Percentiles rank a stretch among this genome's conserved stretches.
These are phyloP conservation scores for Penicillium sp. DNA, from an alignment of 2,329 filamentous ascomycete species.

Conservation along the genomic window DNA sequence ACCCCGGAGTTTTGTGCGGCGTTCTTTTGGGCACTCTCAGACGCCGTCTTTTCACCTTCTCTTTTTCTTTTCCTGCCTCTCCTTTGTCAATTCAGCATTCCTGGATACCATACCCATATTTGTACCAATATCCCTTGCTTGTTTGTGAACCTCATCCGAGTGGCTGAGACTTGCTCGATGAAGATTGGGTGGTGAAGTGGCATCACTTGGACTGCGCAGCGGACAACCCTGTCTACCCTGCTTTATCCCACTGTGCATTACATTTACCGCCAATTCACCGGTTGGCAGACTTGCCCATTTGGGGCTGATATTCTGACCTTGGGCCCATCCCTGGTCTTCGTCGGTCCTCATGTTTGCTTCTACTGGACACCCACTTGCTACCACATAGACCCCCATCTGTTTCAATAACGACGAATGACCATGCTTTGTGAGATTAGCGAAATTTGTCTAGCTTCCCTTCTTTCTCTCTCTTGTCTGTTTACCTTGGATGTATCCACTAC, in stretches of 20 bases:
- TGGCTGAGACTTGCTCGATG: too few species aligned
- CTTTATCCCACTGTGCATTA: too few species aligned
- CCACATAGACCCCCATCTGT: constrained; percentile 4
- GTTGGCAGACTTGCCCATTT: not conserved
- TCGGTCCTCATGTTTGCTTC: constrained; percentile 4
- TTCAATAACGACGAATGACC: constrained; percentile 13
- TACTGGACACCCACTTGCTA: constrained; percentile 9
- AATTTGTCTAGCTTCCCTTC: constrained; percentile 13
- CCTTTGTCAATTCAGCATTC: too few species aligned
- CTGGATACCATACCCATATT: too few species aligned
- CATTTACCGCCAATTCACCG: not conserved
- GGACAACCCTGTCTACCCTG: too few species aligned
- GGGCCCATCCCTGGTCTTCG: not conserved
- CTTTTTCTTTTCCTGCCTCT: constrained; percentile 12
- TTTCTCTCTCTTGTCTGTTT: constrained; percentile 12
- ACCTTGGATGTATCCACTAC: not conserved
- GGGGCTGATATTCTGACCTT: not conserved
- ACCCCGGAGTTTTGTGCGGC: constrained; percentile 15
- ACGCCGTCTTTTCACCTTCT: constrained; percentile 5
- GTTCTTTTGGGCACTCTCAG: constrained; percentile 12
- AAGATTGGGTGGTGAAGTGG: too few species aligned
- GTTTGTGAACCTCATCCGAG: too few species aligned
- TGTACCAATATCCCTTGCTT: constrained; percentile 15
- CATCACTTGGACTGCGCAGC: too few species aligned
- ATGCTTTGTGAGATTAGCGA: constrained; percentile 15